Evolutionary conservation across 1,139 yeast genomes (phyloP), one percentile per base, ranked within the genome.

Genomic region (Suhomyces wounanorum): DNA sequence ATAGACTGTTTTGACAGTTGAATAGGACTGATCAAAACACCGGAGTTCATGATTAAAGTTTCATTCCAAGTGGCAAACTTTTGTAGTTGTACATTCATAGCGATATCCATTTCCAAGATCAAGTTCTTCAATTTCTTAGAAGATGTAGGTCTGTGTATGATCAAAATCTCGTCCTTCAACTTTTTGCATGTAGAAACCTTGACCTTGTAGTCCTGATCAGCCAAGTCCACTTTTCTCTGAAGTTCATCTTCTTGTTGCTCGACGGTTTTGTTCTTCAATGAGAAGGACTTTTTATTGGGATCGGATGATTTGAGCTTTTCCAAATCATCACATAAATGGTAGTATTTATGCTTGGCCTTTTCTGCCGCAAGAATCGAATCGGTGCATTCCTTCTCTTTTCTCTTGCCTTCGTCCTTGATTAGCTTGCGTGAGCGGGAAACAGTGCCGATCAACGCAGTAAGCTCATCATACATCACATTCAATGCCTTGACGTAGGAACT

Each of bases 161-260:
- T 78, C 54, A 89, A 70, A 47, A 91, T 81, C 54, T 88, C 94
- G 56, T 83, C 87, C 66, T 95, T 86, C 55, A 84, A 69, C 47
- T 87, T 82, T 57, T 87, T 87, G 33, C 95, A 88, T 3, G 82
- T 73, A 38, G 84, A 79, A 4, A 91, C 96, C 61, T 82, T 87
- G 62, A 82, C 83, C 63, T 85, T 85, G 70, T 89, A 94, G 55
- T 94, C 99, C 51, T 82, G 80, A 64, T 94, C 97, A 0, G 97
- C 95, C 46, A 75, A 69, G 58, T 87, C 91, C 40, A 94, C 90
- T 65, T 94, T 91, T 49, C 86, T 72, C 55, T 83, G 85, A 28
- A 92, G 73, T 48, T 92, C 97, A 63, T 92, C 98, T 64, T 94
- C 98, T 66, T 91, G 96, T 68, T 92, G 97, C 48, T 87, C 87